Conservation (phyloP, 257 asterid genomes). For the Phtheirospermum japonicum region DNA sequence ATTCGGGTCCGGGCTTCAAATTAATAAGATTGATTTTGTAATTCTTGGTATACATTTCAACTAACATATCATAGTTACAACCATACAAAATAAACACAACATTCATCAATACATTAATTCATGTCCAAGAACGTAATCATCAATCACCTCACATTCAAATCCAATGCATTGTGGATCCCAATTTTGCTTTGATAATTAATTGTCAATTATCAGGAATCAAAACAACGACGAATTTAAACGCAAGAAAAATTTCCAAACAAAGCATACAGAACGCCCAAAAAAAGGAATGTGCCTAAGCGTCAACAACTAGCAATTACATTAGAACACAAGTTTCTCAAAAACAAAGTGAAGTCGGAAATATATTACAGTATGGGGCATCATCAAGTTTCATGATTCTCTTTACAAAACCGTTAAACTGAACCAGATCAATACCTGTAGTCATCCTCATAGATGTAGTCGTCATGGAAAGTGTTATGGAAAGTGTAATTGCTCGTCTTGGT, state of each 20-base stretch:
- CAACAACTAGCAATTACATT: too few species aligned
- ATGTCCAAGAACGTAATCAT: neutral
- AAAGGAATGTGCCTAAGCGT: too few species aligned
- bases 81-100: neutral
- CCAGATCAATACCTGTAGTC: constrained; percentile 52
- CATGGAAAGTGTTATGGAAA: constrained; percentile 26
- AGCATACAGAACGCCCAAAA: too few species aligned
- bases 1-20: too few species aligned
- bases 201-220: too few species aligned
- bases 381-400: constrained; percentile 25
- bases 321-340: constrained; percentile 9
- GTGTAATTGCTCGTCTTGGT: constrained; percentile 38
- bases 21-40: too few species aligned
- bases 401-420: constrained; percentile 33
- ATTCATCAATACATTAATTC: neutral
- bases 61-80: neutral
- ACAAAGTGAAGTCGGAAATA: constrained; percentile 2
- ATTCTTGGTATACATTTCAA: too few species aligned
- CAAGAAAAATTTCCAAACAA: too few species aligned
- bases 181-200: too few species aligned
- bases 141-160: neutral
- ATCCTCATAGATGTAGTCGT: constrained; percentile 46
- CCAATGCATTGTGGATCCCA: neutral
- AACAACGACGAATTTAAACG: too few species aligned
- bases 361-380: constrained; percentile 18